Conservation (phyloP, 129 eudicot genomes). For the Flaveria brownii region DNA sequence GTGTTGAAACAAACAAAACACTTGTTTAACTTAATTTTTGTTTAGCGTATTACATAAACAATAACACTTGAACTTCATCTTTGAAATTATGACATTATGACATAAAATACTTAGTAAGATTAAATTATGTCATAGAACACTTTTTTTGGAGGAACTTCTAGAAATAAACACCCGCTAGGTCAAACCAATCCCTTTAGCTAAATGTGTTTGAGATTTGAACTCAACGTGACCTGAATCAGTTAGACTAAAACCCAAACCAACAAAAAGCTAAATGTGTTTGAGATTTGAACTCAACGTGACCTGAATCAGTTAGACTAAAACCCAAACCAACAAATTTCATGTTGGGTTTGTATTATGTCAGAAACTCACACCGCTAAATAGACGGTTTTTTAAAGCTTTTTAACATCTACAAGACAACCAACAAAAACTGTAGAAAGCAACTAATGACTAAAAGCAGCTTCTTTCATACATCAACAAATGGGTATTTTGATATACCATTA, state of each 20-base stretch:
- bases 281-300: background rate
- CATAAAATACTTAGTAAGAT: too few relatives aligned
- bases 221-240: background rate
- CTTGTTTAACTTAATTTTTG: too few relatives aligned
- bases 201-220: background rate
- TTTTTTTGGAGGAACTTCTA: too few relatives aligned
- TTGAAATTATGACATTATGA: too few relatives aligned
- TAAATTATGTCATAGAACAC: too few relatives aligned
- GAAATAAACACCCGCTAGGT: background rate
- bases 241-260: background rate
- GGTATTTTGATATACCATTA: background rate
- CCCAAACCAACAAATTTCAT: background rate
- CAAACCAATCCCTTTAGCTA: background rate
- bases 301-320: background rate
- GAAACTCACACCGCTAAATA: background rate
- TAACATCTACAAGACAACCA: background rate
- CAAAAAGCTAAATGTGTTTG: background rate
- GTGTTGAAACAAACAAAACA: too few relatives aligned
- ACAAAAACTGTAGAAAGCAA: background rate
- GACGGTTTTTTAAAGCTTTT: background rate
- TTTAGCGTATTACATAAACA: too few relatives aligned
- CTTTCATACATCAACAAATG: slow-evolving; percentile 11
- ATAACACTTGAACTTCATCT: too few relatives aligned
- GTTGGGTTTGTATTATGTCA: background rate
- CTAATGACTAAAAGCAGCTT: slow-evolving; percentile 4